These are phyloP conservation scores for Citrus inodora DNA, from an alignment of 345 rosid species.

Conservation along the genomic window DNA sequence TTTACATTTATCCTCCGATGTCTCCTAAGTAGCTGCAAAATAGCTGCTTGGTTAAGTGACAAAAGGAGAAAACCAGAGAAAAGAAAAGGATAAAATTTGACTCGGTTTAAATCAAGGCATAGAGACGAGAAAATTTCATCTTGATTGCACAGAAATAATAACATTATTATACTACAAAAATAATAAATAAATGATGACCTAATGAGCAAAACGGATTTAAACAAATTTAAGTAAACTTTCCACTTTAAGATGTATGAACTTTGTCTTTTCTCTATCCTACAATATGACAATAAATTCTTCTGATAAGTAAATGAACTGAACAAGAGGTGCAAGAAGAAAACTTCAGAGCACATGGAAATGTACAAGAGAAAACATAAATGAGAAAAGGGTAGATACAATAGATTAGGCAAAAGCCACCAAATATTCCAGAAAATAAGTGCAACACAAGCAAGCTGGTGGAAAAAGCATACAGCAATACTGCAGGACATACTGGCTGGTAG, in stretches of 20 bases:
- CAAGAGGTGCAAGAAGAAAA: background rate
- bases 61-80: background rate
- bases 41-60: background rate
- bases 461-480: background rate
- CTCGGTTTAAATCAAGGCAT: background rate
- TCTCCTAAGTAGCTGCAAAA: constrained; percentile 52
- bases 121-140: background rate
- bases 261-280: too few species aligned
- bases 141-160: background rate
- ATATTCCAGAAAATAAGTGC: background rate
- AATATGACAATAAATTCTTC: too few species aligned
- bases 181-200: too few species aligned
- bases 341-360: background rate
- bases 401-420: background rate
- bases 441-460: background rate
- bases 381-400: background rate
- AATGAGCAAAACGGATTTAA: background rate
- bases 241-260: background rate
- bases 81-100: background rate
- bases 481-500: background rate
- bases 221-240: background rate
- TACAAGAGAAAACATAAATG: background rate
- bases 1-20: constrained; percentile 60
- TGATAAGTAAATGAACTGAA: background rate
- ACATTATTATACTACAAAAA: background rate